Conservation (phyloP, 1,284 basidiomycete species). For the Cryptococcus wingfieldii region DNA sequence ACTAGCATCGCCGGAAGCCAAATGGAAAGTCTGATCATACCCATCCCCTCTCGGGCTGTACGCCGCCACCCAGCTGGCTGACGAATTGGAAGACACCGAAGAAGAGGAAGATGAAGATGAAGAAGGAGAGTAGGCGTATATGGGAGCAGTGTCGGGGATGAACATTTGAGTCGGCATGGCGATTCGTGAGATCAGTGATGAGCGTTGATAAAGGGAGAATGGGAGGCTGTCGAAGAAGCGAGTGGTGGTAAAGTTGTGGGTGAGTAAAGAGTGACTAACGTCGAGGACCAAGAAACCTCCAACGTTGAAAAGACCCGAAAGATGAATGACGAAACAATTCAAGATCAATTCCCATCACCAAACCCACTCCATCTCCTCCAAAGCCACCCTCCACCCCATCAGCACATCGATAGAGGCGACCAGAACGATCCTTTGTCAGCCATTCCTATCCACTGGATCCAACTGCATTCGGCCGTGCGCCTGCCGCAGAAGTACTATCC, state of each 20-base stretch:
- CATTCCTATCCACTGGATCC: too few species aligned
- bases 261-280: not conserved
- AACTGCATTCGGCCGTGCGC: too few species aligned
- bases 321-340: too few species aligned
- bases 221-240: not conserved
- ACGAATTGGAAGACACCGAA: not conserved
- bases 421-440: too few species aligned
- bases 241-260: not conserved
- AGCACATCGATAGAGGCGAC: too few species aligned
- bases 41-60: conserved; percentile 25
- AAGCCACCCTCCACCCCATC: too few species aligned
- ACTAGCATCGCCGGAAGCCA: not conserved
- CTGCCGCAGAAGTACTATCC: too few species aligned
- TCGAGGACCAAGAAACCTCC: too few species aligned
- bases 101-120: not conserved
- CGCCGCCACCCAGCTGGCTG: conserved; percentile 20
- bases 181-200: not conserved
- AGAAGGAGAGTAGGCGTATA: conserved; percentile 25
- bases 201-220: not conserved
- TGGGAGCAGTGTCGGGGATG: conserved; percentile 33
- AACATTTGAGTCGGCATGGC: conserved; percentile 17
- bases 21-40: conserved; percentile 34
- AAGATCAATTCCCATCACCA: too few species aligned
- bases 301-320: too few species aligned
- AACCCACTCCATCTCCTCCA: too few species aligned